Evolutionary conservation across 345 rosid species (phyloP).

Genomic region (Acer campestre): DNA sequence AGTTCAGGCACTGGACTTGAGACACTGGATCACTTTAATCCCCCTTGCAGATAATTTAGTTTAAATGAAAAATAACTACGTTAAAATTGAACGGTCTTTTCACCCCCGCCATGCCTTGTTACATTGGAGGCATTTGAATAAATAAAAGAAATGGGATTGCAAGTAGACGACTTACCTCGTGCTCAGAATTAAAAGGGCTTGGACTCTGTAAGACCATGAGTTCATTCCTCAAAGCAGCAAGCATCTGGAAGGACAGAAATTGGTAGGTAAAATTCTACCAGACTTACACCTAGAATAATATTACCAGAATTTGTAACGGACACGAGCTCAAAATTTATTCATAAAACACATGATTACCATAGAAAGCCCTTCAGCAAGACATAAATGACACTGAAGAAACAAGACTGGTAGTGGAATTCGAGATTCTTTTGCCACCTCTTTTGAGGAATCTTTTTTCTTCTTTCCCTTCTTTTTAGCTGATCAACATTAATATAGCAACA

Average conservation of each 20-base stretch:
- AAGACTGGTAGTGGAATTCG: constrained; percentile 68
- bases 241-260: constrained; percentile 54
- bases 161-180: constrained; percentile 52
- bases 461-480: constrained; percentile 83
- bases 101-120: neutral
- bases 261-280: neutral
- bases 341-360: constrained; percentile 48
- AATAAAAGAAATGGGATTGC: constrained; percentile 1
- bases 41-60: neutral
- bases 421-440: constrained; percentile 60
- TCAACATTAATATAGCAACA: constrained; percentile 24
- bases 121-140: neutral
- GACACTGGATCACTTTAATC: neutral
- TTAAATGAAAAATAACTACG: neutral
- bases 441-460: constrained; percentile 69
- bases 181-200: constrained; percentile 77
- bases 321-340: neutral
- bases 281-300: neutral
- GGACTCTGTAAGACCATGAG: constrained; percentile 52
- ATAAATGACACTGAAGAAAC: constrained; percentile 81
- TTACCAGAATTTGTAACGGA: neutral
- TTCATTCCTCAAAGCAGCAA: constrained; percentile 88
- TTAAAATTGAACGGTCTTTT: neutral
- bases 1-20: neutral
- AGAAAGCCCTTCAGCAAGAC: constrained; percentile 89